phyloP scores from a whole-genome alignment of 2,329 filamentous ascomycete genomes.

The Myriosclerotinia duriaeana region DNA sequence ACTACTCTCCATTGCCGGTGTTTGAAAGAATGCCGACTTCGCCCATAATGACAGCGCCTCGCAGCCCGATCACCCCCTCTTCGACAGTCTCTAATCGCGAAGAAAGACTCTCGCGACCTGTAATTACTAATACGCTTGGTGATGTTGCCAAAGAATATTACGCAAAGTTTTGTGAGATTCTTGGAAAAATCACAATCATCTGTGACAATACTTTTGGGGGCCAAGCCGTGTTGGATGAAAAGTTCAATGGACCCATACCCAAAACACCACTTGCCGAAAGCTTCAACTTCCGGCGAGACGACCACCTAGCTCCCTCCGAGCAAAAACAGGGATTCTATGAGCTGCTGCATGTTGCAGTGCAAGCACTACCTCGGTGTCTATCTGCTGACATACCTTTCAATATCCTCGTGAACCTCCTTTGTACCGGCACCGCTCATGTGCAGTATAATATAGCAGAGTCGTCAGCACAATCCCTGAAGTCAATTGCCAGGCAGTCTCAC shows the following conservation, averaged over 20 bases:
- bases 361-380: slow-evolving; percentile 90
- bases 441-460: slow-evolving; percentile 89
- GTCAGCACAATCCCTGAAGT: slow-evolving; percentile 89
- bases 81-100: slow-evolving; percentile 46
- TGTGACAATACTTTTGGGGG: slow-evolving; percentile 97
- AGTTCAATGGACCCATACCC: slow-evolving; percentile 80
- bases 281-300: slow-evolving; percentile 89
- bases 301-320: slow-evolving; percentile 67
- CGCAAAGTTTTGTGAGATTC: slow-evolving; percentile 85
- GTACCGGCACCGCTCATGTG: slow-evolving; percentile 94
- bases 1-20: slow-evolving; percentile 48
- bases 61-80: slow-evolving; percentile 28
- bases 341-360: slow-evolving; percentile 89
- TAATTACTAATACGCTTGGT: slow-evolving; percentile 61
- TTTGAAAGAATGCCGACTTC: slow-evolving; percentile 51
- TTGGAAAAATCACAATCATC: slow-evolving; percentile 93
- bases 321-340: slow-evolving; percentile 96
- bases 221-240: slow-evolving; percentile 92
- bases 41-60: slow-evolving; percentile 48
- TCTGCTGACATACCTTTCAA: slow-evolving; percentile 91
- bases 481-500: slow-evolving; percentile 88
- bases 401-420: slow-evolving; percentile 88
- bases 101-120: slow-evolving; percentile 66
- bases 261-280: slow-evolving; percentile 95
- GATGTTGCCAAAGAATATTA: slow-evolving; percentile 84